Evolutionary conservation across 495 filamentous ascomycete species (phyloP).

Genomic region (Hypoxylon lienhwacheense): DNA sequence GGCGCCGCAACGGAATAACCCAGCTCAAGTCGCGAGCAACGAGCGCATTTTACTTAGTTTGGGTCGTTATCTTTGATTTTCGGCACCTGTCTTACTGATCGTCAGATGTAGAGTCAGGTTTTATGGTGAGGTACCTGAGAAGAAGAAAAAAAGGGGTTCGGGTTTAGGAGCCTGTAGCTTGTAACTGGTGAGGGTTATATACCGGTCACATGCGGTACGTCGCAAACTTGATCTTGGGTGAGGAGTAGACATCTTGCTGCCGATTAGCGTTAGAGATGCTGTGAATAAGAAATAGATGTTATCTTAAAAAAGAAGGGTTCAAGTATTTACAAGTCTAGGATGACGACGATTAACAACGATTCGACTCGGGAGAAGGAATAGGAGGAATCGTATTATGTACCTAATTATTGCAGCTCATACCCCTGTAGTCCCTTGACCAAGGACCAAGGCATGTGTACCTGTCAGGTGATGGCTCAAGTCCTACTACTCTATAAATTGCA

Average conservation of each 20-base stretch:
- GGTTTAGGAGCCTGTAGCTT: too few relatives aligned
- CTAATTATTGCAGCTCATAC: too few relatives aligned
- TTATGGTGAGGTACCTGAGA: too few relatives aligned
- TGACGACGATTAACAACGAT: too few relatives aligned
- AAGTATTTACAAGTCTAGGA: neutral
- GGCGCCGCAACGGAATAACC: slow-evolving; percentile 26
- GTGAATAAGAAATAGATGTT: neutral
- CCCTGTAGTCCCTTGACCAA: too few relatives aligned
- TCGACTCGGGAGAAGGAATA: too few relatives aligned
- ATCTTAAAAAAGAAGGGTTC: neutral
- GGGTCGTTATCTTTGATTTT: slow-evolving; percentile 23
- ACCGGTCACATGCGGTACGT: slow-evolving; percentile 30
- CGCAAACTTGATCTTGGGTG: slow-evolving; percentile 24
- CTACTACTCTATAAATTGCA: too few relatives aligned
- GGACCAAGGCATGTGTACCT: too few relatives aligned
- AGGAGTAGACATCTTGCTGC: slow-evolving; percentile 5
- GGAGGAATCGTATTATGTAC: too few relatives aligned
- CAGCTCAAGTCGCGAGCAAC: slow-evolving; percentile 25
- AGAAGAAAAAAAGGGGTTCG: too few relatives aligned
- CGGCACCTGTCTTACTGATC: slow-evolving; percentile 13
- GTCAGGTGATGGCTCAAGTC: too few relatives aligned
- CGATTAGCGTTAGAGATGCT: neutral
- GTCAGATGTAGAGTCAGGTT: too few relatives aligned
- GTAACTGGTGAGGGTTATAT: neutral
- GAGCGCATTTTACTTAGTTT: slow-evolving; percentile 21